Evolutionary conservation across 495 filamentous ascomycete genomes (phyloP).

Genomic region (Annulohypoxylon nitens): DNA sequence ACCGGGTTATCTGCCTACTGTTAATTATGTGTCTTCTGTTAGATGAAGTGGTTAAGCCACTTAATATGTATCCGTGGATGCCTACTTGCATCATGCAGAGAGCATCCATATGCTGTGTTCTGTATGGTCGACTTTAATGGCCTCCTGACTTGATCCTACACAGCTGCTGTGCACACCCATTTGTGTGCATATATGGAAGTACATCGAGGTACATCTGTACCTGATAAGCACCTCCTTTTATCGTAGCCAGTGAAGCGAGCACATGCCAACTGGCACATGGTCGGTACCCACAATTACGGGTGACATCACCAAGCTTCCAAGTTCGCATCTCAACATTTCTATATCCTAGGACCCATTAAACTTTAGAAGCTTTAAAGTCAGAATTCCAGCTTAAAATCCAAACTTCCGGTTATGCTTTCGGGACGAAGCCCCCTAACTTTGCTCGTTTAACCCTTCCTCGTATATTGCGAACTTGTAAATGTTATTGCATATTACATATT

Average conservation of each 20-base stretch:
- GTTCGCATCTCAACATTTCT: conserved; percentile 22
- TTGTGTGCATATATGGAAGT: too few species aligned
- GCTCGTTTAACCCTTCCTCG: background rate
- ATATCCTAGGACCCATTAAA: background rate
- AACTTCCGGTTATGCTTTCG: conserved; percentile 15
- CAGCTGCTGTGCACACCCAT: background rate
- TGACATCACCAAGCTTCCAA: conserved; percentile 42
- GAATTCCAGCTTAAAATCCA: conserved; percentile 11
- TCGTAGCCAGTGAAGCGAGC: conserved; percentile 38
- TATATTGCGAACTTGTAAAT: background rate
- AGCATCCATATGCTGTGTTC: background rate
- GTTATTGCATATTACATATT: conserved; percentile 3
- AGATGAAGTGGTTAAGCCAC: background rate
- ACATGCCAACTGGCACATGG: conserved; percentile 45
- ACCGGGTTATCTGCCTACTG: background rate
- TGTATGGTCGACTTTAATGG: conserved; percentile 2
- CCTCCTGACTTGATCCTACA: conserved; percentile 5
- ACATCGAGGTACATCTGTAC: conserved; percentile 6
- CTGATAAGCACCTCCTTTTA: conserved; percentile 10
- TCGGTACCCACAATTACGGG: conserved; percentile 39
- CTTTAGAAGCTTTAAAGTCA: conserved; percentile 16
- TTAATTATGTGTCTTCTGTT: background rate
- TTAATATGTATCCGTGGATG: background rate
- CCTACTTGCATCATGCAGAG: background rate
- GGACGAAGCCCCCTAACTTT: conserved; percentile 6